phyloP scores from a whole-genome alignment of 768 basidiomycete species.

The Termitomyces bulborhizus region DNA sequence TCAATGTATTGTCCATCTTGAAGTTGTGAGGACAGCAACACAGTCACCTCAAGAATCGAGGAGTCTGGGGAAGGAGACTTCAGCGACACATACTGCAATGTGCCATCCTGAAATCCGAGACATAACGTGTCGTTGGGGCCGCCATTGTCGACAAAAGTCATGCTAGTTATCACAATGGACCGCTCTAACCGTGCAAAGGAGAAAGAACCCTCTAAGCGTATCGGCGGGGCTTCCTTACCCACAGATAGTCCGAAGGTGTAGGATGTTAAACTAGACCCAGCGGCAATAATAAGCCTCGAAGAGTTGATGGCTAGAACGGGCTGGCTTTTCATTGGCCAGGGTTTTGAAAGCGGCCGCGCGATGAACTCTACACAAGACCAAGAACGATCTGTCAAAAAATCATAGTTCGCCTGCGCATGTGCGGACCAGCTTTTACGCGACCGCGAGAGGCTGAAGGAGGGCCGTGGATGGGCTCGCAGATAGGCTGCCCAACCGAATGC shows the following conservation, averaged over 20 bases:
- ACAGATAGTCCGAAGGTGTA: conserved; percentile 39
- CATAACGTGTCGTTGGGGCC: conserved; percentile 38
- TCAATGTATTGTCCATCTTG: conserved; percentile 48
- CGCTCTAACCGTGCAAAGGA: conserved; percentile 27
- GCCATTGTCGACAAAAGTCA: conserved; percentile 42
- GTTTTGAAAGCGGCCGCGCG: conserved; percentile 56
- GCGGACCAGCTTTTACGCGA: conserved; percentile 40
- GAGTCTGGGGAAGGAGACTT: conserved; percentile 12
- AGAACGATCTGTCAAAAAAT: conserved; percentile 43
- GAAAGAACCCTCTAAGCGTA: conserved; percentile 42
- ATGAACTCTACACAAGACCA: conserved; percentile 50
- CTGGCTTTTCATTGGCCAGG: conserved; percentile 52
- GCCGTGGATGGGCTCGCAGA: conserved; percentile 43
- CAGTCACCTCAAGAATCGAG: conserved; percentile 11
- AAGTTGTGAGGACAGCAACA: conserved; percentile 10
- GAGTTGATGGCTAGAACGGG: conserved; percentile 50
- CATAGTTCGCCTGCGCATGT: conserved; percentile 38
- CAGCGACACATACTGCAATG: conserved; percentile 38
- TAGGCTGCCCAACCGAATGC: conserved; percentile 56
- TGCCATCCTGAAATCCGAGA: conserved; percentile 57
- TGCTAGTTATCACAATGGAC: conserved; percentile 47
- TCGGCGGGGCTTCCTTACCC: conserved; percentile 30
- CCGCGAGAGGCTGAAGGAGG: conserved; percentile 44
- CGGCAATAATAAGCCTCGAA: conserved; percentile 54
- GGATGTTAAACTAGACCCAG: conserved; percentile 50